Conservation (phyloP, 2,329 filamentous ascomycete genomes). For the Pyrenophora tritici-repentis region DNA sequence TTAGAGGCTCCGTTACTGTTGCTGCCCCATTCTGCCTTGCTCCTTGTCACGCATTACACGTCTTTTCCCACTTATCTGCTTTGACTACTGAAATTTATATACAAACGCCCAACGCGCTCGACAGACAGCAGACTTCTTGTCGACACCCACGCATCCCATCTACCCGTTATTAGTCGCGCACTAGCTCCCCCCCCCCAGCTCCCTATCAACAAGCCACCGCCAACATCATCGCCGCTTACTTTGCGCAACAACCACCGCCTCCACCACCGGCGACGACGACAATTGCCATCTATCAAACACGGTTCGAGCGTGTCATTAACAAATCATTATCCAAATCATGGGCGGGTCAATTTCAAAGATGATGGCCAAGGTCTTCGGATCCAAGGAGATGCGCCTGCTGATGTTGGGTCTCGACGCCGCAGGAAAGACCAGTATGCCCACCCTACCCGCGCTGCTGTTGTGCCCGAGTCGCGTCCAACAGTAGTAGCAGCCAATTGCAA, state of each 20-base stretch:
- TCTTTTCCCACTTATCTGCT: too few relatives aligned
- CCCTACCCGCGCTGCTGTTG: too few relatives aligned
- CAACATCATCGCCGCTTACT: background rate
- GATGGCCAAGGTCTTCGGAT: constrained; percentile 98
- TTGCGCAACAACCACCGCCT: constrained; percentile 5
- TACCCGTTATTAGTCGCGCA: background rate
- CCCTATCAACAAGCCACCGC: background rate
- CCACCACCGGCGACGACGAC: background rate
- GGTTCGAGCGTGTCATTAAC: constrained; percentile 1
- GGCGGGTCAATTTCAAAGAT: constrained; percentile 89
- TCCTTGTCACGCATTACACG: background rate
- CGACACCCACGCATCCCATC: background rate
- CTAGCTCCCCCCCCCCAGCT: too few relatives aligned
- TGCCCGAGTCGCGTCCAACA: background rate
- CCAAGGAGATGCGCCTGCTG: constrained; percentile 96
- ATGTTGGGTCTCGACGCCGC: constrained; percentile 98
- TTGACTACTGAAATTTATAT: background rate
- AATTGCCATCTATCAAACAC: background rate
- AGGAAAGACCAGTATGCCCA: constrained; percentile 79
- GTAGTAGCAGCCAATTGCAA: background rate
- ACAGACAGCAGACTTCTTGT: too few relatives aligned
- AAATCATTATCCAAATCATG: constrained; percentile 65
- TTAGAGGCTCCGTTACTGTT: too few relatives aligned
- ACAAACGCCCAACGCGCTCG: background rate
- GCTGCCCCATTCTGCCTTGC: background rate